Conservation (phyloP, 148 eudicot genomes). For the Persicaria tinctoria region DNA sequence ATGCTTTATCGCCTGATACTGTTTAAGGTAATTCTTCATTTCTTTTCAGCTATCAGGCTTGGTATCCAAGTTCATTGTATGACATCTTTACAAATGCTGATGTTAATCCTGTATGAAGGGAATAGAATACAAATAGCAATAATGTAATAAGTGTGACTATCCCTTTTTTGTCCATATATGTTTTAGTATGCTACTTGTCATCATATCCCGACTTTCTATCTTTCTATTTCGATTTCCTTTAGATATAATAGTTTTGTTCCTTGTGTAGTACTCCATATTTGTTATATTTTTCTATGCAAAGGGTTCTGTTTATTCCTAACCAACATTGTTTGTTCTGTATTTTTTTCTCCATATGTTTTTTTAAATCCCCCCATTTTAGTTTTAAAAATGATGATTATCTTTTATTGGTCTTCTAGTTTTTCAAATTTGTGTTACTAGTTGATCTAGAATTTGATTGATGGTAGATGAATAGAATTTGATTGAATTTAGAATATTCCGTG, state of each 20-base stretch:
- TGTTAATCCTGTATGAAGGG: not conserved
- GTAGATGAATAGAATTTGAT: too few species aligned
- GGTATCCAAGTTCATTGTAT: not conserved
- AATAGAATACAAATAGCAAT: not conserved
- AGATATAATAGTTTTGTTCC: not conserved
- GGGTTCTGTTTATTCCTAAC: not conserved
- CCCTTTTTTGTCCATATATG: not conserved
- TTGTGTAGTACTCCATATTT: not conserved
- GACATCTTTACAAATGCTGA: not conserved
- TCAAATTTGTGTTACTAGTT: too few species aligned
- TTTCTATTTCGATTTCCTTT: not conserved
- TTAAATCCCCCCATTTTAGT: too few species aligned
- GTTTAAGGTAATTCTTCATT: conserved; percentile 51
- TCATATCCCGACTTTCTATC: not conserved
- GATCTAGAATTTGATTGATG: too few species aligned
- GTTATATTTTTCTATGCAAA: not conserved
- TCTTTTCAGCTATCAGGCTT: not conserved
- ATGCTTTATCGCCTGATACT: conserved; percentile 81
- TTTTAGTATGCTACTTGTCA: not conserved
- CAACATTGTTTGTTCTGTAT: too few species aligned
- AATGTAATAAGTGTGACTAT: not conserved
- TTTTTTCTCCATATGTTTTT: too few species aligned
- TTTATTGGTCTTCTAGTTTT: too few species aligned
- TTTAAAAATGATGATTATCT: too few species aligned
- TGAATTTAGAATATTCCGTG: too few species aligned